These are phyloP conservation scores for Coffea canephora DNA, from an alignment of 257 asterid genomes.

Conservation along the genomic window DNA sequence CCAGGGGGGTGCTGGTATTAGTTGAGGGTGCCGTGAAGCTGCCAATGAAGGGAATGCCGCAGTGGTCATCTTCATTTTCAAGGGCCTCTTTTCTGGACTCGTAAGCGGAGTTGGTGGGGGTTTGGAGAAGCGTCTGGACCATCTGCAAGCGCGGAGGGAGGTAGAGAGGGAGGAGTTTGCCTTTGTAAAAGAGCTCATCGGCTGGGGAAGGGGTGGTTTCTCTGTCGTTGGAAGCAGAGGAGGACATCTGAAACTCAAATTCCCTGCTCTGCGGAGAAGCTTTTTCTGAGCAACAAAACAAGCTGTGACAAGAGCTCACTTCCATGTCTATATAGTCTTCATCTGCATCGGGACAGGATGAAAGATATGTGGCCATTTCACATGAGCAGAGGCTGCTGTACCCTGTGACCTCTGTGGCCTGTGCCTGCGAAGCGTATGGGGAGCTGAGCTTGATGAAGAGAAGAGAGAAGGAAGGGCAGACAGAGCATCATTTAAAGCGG, in stretches of 20 bases:
- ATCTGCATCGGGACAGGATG: conserved; percentile 25
- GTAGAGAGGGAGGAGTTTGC: conserved; percentile 85
- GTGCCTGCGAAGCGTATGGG: conserved; percentile 31
- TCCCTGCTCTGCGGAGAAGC: conserved; percentile 45
- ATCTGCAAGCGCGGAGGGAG: conserved; percentile 62
- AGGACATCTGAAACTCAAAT: conserved; percentile 75
- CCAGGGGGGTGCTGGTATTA: conserved; percentile 40
- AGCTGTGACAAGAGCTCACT: conserved; percentile 22
- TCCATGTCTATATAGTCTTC: conserved; percentile 54
- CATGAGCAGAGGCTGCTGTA: conserved; percentile 9
- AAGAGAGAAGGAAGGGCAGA: conserved; percentile 15
- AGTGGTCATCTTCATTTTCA: conserved; percentile 18
- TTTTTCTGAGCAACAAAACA: conserved; percentile 1
- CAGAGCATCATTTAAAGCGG: conserved; percentile 50
- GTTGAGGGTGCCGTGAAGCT: conserved; percentile 42
- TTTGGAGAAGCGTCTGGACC: conserved; percentile 45
- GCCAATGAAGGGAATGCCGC: conserved; percentile 17
- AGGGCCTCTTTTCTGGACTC: conserved; percentile 11
- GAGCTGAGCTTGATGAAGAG: conserved; percentile 32
- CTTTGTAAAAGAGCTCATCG: conserved; percentile 87
- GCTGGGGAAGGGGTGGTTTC: conserved; percentile 53
- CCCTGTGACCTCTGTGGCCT: not conserved
- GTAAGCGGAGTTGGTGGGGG: conserved; percentile 24
- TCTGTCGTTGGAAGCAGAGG: conserved; percentile 26
- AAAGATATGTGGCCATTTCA: conserved; percentile 33